These are phyloP conservation scores for Termitomyces titanicus DNA, from an alignment of 768 basidiomycete species.

Conservation along the genomic window DNA sequence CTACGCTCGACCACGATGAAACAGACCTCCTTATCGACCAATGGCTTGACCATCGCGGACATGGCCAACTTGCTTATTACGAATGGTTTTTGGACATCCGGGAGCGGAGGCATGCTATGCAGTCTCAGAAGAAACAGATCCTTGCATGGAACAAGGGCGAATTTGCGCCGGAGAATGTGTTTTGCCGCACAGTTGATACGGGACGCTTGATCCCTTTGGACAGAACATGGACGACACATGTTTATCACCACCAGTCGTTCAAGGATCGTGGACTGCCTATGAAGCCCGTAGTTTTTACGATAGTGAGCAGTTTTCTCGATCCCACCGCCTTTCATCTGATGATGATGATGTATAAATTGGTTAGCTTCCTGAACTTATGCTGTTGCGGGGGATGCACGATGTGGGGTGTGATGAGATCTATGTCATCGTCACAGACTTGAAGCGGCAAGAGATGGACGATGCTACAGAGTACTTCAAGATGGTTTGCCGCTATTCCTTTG, in stretches of 20 bases:
- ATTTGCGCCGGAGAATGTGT: conserved; percentile 76
- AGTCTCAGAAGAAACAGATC: conserved; percentile 44
- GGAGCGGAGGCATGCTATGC: conserved; percentile 55
- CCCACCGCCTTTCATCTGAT: conserved; percentile 6
- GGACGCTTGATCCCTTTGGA: conserved; percentile 75
- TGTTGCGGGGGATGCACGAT: conserved; percentile 79
- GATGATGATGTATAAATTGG: conserved; percentile 5
- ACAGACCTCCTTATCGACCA: conserved; percentile 80
- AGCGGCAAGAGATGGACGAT: conserved; percentile 78
- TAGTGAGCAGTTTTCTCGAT: conserved; percentile 42
- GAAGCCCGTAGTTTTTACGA: conserved; percentile 80
- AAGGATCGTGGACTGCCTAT: conserved; percentile 68
- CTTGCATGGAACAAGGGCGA: conserved; percentile 68
- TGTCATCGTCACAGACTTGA: conserved; percentile 77
- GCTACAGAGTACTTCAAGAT: conserved; percentile 77
- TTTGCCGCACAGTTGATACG: conserved; percentile 76
- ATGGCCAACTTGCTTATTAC: conserved; percentile 63
- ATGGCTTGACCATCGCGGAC: conserved; percentile 71
- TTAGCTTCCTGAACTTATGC: conserved; percentile 76
- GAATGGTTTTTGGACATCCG: conserved; percentile 74
- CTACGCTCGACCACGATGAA: conserved; percentile 71
- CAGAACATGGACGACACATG: conserved; percentile 79
- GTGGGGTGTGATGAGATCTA: conserved; percentile 74
- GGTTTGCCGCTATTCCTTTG: conserved; percentile 62
- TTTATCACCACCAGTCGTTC: conserved; percentile 76